Evolutionary conservation across 208 protist genomes (phyloP).

Genomic region (Trypanosoma brucei): DNA sequence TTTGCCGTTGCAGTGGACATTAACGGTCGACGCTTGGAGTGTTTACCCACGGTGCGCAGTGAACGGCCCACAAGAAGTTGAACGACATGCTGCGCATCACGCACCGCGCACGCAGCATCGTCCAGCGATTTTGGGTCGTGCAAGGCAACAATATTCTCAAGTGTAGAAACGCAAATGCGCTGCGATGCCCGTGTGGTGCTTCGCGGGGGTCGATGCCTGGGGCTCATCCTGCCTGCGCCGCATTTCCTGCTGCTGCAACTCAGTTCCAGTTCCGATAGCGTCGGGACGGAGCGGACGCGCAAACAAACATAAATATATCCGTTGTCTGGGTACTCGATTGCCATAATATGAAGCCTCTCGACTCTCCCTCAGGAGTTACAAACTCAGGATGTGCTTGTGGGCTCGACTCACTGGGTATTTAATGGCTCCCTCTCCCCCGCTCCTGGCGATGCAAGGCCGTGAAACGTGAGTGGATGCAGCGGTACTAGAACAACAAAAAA

Average conservation of each 20-base stretch:
- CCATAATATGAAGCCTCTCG: neutral
- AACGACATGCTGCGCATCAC: constrained; percentile 58
- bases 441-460: too few species aligned
- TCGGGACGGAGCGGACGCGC: constrained; percentile 53
- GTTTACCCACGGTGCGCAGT: constrained; percentile 12
- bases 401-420: too few species aligned
- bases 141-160: constrained; percentile 72
- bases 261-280: constrained; percentile 21
- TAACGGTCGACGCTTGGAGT: constrained; percentile 20
- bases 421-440: too few species aligned
- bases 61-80: constrained; percentile 49
- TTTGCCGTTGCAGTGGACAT: constrained; percentile 50
- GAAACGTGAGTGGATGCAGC: too few species aligned
- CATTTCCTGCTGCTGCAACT: constrained; percentile 16
- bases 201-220: constrained; percentile 15
- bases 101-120: constrained; percentile 37
- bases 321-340: constrained; percentile 47
- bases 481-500: too few species aligned
- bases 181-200: constrained; percentile 28
- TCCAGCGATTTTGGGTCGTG: constrained; percentile 64
- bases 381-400: too few species aligned
- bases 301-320: constrained; percentile 78
- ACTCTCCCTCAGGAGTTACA: too few species aligned
- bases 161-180: constrained; percentile 61
- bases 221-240: neutral